These are phyloP conservation scores for Zymoseptoria pseudotritici DNA, from an alignment of 2,329 filamentous ascomycete species.

Conservation along the genomic window DNA sequence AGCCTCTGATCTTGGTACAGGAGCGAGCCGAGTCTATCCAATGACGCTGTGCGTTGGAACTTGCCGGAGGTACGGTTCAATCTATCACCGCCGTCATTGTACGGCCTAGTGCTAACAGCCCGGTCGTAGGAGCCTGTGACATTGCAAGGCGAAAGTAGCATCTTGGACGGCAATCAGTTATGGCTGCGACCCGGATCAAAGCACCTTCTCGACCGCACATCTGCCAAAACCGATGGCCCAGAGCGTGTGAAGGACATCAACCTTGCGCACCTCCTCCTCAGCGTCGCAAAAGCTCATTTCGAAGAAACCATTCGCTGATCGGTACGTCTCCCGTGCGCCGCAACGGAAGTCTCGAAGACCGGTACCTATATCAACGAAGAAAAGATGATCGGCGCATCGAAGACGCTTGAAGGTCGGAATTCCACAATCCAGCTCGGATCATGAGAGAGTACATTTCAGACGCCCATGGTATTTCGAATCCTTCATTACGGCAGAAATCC, in stretches of 20 bases:
- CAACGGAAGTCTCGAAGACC: slow-evolving; percentile 79
- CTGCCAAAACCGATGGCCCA: slow-evolving; percentile 39
- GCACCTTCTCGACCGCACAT: slow-evolving; percentile 57
- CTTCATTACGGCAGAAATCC: too few relatives aligned
- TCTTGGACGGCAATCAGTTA: slow-evolving; percentile 42
- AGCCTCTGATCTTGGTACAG: too few relatives aligned
- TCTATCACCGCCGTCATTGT: too few relatives aligned
- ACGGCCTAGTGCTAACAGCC: too few relatives aligned
- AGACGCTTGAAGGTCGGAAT: slow-evolving; percentile 45
- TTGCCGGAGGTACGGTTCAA: too few relatives aligned
- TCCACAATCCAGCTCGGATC: slow-evolving; percentile 60
- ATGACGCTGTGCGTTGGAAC: too few relatives aligned
- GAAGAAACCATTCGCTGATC: slow-evolving; percentile 54
- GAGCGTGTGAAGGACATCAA: slow-evolving; percentile 57
- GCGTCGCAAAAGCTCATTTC: slow-evolving; percentile 57
- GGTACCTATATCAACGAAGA: slow-evolving; percentile 69
- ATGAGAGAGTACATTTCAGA: slow-evolving; percentile 46
- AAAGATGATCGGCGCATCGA: slow-evolving; percentile 27
- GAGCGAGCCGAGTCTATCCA: too few relatives aligned
- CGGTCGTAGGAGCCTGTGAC: slow-evolving; percentile 37
- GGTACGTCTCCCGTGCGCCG: slow-evolving; percentile 59
- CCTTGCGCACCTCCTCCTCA: slow-evolving; percentile 75
- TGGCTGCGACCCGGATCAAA: slow-evolving; percentile 24
- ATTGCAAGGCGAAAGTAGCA: slow-evolving; percentile 46
- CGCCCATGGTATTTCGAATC: too few relatives aligned